Evolutionary conservation across 768 basidiomycete genomes (phyloP), one percentile per base, ranked within the genome.

Genomic region (Naganishia vaughanmartiniae): DNA sequence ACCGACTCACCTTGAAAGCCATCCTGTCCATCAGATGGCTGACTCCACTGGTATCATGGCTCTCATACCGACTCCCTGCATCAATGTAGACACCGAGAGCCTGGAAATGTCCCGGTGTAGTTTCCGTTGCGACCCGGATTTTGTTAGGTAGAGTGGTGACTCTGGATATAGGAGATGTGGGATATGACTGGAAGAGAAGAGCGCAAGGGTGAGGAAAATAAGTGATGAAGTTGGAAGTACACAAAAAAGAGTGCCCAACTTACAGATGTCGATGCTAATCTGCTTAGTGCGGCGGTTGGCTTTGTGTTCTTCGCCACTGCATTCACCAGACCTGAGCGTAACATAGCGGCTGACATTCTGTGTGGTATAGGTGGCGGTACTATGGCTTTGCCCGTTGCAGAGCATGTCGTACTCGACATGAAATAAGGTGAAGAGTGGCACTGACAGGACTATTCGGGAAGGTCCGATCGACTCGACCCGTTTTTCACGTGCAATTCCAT

Each of bases 1-100:
- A 26, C 7, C 21, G 5, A 77, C 81, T 46, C 71, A 94, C 94
- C 87, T 97, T 97, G 85, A 95, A 98, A 1, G 95, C 95, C 87
- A 98, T 88, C 76, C 93, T 86, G 76, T 98, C 94, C 39, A 97
- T 79, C 78, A 98, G 90, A 86, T 98, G 93, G 72, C 90, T 91
- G 7, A 89, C 89, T 0, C 96, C 96, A 10, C 86, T 87, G 0
- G 85, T 89, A 21, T 85, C 81, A 24, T 85, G 82, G 14, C 85
- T 87, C 80, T 98, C 96, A 84, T 91, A 94, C 17, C 96, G 86
- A 33, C 91, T 88, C 30, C 96, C 96, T 1, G 92, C 93, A 80
- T 97, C 93, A 75, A 98, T 85, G 76, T 93, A 97, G 48, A 98
- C 86, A 3, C 95, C 96, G 0, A 95, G 86, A 0, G 93, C 89